phyloP scores from a whole-genome alignment of 306 rosid species.

The Ammopiptanthus mongolicus region DNA sequence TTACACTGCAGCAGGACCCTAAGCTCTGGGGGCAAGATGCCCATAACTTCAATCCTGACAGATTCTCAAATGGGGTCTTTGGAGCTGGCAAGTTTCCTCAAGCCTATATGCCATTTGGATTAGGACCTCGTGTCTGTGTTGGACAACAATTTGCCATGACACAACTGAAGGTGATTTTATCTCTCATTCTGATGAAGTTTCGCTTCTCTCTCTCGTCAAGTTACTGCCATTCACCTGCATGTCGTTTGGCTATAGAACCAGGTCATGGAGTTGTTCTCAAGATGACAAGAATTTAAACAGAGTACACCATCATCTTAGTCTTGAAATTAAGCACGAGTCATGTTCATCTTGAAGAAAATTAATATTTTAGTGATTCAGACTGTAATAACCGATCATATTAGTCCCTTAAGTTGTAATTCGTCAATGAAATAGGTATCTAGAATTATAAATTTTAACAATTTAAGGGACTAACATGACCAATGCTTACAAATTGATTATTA shows the following conservation, averaged over 20 bases:
- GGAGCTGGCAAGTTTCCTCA: too few species aligned
- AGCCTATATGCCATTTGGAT: too few species aligned
- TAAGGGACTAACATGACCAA: too few species aligned
- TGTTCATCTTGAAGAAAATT: too few species aligned
- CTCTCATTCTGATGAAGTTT: constrained; percentile 31
- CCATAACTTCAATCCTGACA: constrained; percentile 51
- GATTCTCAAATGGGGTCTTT: constrained; percentile 48
- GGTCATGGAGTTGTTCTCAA: constrained; percentile 34
- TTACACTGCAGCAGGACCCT: constrained; percentile 44
- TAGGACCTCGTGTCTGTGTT: constrained; percentile 45
- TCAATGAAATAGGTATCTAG: too few species aligned
- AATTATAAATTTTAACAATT: too few species aligned
- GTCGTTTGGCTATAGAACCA: constrained; percentile 27
- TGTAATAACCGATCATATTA: too few species aligned
- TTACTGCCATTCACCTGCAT: constrained; percentile 32
- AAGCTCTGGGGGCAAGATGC: constrained; percentile 58
- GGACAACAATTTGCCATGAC: constrained; percentile 58
- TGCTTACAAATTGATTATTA: too few species aligned
- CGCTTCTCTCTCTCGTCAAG: constrained; percentile 22
- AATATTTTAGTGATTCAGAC: too few species aligned
- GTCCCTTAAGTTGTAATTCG: too few species aligned
- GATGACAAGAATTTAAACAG: constrained; percentile 23
- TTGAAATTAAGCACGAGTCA: too few species aligned
- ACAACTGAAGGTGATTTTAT: constrained; percentile 50
- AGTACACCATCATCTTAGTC: too few species aligned